These are phyloP conservation scores for Xylaria sp. DNA, from an alignment of 495 filamentous ascomycete genomes.

Conservation along the genomic window DNA sequence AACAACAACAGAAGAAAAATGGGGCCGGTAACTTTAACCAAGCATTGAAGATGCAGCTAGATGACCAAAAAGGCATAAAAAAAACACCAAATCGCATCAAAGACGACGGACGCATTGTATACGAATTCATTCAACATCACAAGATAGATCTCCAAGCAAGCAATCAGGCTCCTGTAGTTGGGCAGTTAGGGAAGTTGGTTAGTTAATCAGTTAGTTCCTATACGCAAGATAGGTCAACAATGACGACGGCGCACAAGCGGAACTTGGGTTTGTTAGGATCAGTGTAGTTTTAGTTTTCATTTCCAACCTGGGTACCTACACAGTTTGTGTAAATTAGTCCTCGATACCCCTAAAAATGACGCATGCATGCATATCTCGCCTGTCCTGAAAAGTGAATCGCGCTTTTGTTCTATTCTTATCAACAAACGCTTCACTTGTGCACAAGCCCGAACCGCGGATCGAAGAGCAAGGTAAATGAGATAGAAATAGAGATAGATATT, in stretches of 20 bases:
- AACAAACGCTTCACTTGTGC: too few relatives aligned
- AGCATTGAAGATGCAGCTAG: background rate
- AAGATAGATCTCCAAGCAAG: background rate
- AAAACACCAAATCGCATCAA: background rate
- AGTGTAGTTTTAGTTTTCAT: background rate
- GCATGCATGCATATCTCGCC: background rate
- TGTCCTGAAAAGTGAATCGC: too few relatives aligned
- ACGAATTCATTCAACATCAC: too few relatives aligned
- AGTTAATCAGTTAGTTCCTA: too few relatives aligned
- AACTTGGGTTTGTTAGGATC: background rate
- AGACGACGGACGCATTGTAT: background rate
- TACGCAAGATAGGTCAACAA: background rate
- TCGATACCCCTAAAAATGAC: conserved; percentile 1
- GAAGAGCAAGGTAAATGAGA: too few relatives aligned
- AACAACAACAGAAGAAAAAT: background rate
- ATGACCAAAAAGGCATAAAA: background rate
- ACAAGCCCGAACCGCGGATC: too few relatives aligned
- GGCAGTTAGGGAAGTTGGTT: background rate
- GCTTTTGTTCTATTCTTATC: too few relatives aligned
- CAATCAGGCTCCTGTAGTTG: background rate
- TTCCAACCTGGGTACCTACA: too few relatives aligned
- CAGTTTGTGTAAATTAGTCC: too few relatives aligned
- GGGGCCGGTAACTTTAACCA: background rate
- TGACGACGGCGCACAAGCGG: background rate
- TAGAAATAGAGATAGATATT: too few relatives aligned